phyloP scores from a whole-genome alignment of 768 basidiomycete species.

The Porphyrellus cyaneotinctus region DNA sequence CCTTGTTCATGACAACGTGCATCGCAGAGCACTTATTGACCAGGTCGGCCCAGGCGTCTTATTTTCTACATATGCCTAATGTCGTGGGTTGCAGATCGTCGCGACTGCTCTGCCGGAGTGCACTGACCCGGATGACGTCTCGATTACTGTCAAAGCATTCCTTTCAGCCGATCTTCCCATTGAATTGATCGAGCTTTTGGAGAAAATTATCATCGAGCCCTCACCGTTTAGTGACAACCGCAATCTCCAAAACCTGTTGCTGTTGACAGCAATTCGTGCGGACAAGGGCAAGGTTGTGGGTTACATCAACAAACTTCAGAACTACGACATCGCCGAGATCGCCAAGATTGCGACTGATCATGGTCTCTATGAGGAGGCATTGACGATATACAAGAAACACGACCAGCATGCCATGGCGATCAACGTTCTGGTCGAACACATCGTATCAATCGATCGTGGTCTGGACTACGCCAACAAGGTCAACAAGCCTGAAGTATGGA shows the following conservation, averaged over 20 bases:
- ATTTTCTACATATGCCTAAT: not conserved
- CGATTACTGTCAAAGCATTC: slow-evolving; percentile 98
- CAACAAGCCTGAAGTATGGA: slow-evolving; percentile 96
- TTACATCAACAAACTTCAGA: slow-evolving; percentile 96
- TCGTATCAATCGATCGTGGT: slow-evolving; percentile 96
- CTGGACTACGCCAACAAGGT: slow-evolving; percentile 95
- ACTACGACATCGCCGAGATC: slow-evolving; percentile 92
- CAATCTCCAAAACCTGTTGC: slow-evolving; percentile 90
- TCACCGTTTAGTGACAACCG: slow-evolving; percentile 98
- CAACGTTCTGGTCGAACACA: slow-evolving; percentile 96
- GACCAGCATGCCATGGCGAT: slow-evolving; percentile 94
- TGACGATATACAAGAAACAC: slow-evolving; percentile 97
- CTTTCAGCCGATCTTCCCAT: slow-evolving; percentile 94
- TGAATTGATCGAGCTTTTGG: slow-evolving; percentile 93
- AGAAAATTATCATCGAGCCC: slow-evolving; percentile 97
- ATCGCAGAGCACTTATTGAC: slow-evolving; percentile 92
- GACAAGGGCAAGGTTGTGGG: slow-evolving; percentile 98
- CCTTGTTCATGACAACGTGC: slow-evolving; percentile 80
- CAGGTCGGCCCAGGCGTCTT: slow-evolving; percentile 49
- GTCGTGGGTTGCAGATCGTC: slow-evolving; percentile 54
- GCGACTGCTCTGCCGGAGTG: slow-evolving; percentile 95
- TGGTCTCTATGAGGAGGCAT: slow-evolving; percentile 91
- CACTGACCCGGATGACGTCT: slow-evolving; percentile 98
- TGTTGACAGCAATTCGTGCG: slow-evolving; percentile 93
- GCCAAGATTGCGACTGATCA: slow-evolving; percentile 96